Conservation (phyloP, 768 basidiomycete species). For the Suillus cothurnatus region DNA sequence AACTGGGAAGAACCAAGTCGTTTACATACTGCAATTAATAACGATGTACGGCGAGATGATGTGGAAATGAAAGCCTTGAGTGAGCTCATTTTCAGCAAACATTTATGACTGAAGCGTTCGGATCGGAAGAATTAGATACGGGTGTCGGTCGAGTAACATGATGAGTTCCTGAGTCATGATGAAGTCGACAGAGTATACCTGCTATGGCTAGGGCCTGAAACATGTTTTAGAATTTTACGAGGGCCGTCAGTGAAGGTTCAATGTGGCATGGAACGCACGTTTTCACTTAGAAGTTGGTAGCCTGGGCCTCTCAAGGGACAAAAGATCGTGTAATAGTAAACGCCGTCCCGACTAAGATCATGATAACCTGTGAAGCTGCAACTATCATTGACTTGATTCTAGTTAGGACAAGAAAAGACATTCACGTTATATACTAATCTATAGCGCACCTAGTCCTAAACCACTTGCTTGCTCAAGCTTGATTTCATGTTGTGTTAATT, state of each 20-base stretch:
- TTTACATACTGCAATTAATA: conserved; percentile 1
- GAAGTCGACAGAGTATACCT: not conserved
- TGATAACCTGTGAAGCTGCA: not conserved
- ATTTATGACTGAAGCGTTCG: not conserved
- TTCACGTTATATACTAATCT: too few species aligned
- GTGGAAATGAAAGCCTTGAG: not conserved
- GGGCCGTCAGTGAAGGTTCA: not conserved
- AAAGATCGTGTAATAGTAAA: not conserved
- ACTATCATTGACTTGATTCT: not conserved
- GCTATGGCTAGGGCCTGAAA: not conserved
- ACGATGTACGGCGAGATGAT: not conserved
- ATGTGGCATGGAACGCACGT: not conserved
- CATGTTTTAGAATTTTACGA: not conserved
- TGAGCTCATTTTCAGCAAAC: not conserved
- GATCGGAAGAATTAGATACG: not conserved
- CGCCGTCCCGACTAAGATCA: not conserved
- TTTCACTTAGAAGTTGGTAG: not conserved
- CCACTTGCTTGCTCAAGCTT: not conserved
- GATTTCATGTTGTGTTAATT: not conserved
- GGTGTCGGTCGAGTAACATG: not conserved
- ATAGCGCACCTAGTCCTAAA: conserved; percentile 2
- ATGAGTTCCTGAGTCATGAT: not conserved
- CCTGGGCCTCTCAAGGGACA: not conserved
- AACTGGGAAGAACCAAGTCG: not conserved
- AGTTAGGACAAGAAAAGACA: not conserved